phyloP scores from a whole-genome alignment of 2,329 filamentous ascomycete genomes.

The Pyrenochaeta sp. region DNA sequence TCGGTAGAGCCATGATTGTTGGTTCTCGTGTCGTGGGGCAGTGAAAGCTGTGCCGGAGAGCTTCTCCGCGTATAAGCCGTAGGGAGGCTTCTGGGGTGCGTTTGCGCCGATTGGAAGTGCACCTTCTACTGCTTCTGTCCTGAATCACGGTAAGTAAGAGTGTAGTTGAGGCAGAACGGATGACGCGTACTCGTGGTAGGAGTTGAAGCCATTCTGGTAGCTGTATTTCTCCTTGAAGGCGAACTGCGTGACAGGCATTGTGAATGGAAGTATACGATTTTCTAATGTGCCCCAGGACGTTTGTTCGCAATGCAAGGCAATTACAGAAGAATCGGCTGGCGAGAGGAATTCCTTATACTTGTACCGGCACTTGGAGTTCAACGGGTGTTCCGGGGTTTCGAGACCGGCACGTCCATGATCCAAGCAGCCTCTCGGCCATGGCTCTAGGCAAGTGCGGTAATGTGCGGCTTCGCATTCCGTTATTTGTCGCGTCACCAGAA shows the following conservation, averaged over 20 bases:
- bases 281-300: too few species aligned
- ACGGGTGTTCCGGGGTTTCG: constrained; percentile 32
- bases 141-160: constrained; percentile 45
- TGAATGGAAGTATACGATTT: constrained; percentile 36
- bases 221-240: constrained; percentile 71
- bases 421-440: constrained; percentile 23
- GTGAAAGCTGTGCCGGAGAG: constrained; percentile 68
- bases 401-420: constrained; percentile 28
- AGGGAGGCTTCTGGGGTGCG: constrained; percentile 80
- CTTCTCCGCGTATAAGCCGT: constrained; percentile 81
- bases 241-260: constrained; percentile 72
- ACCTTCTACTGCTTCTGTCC: constrained; percentile 77
- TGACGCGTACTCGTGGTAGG: constrained; percentile 73
- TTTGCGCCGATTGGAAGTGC: constrained; percentile 79
- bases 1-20: constrained; percentile 67
- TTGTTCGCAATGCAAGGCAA: too few species aligned
- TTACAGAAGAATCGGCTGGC: too few species aligned
- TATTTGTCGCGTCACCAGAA: constrained; percentile 12
- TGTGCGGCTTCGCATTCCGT: constrained; percentile 39
- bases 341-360: too few species aligned
- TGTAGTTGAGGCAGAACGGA: background rate
- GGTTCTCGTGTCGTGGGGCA: constrained; percentile 63
- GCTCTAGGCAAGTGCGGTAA: constrained; percentile 31
- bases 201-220: constrained; percentile 81
- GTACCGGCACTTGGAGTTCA: too few species aligned